Evolutionary conservation across 768 basidiomycete genomes (phyloP).

Genomic region (Strobilomyces dryophilus): DNA sequence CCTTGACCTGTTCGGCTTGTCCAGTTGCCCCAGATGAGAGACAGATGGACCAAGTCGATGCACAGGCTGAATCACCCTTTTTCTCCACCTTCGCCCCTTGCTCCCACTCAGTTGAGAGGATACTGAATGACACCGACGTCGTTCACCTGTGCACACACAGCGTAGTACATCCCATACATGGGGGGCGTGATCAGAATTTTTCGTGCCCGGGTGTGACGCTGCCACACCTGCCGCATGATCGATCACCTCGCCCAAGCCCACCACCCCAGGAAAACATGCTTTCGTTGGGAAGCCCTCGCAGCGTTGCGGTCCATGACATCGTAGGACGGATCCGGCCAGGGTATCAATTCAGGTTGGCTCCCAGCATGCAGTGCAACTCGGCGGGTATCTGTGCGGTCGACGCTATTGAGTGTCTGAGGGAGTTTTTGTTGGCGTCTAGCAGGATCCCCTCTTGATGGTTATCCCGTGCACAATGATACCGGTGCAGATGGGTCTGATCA

Average conservation of each 20-base stretch:
- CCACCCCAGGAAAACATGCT: slow-evolving; percentile 90
- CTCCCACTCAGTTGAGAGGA: slow-evolving; percentile 57
- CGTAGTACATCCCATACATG: slow-evolving; percentile 98
- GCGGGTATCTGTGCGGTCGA: slow-evolving; percentile 26
- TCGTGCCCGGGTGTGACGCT: slow-evolving; percentile 70
- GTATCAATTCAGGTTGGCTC: slow-evolving; percentile 78
- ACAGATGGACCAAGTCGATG: slow-evolving; percentile 61
- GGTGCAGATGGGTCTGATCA: slow-evolving; percentile 87
- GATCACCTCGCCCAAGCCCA: slow-evolving; percentile 95
- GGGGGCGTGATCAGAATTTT: slow-evolving; percentile 89
- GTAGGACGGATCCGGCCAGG: slow-evolving; percentile 92
- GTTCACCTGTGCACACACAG: slow-evolving; percentile 92
- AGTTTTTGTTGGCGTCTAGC: slow-evolving; percentile 97
- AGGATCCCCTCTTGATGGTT: slow-evolving; percentile 91
- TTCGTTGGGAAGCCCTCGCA: slow-evolving; percentile 62
- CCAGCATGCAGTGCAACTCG: slow-evolving; percentile 37
- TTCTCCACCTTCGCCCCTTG: slow-evolving; percentile 71
- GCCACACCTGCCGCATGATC: slow-evolving; percentile 86
- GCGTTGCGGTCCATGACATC: slow-evolving; percentile 58
- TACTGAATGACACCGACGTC: slow-evolving; percentile 82
- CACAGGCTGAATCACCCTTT: slow-evolving; percentile 67
- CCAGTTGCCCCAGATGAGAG: neutral
- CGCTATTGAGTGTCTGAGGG: slow-evolving; percentile 80
- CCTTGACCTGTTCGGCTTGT: slow-evolving; percentile 56
- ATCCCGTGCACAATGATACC: slow-evolving; percentile 94